phyloP scores from a whole-genome alignment of 805 yeast genomes.

The Grigorovia humatica region DNA sequence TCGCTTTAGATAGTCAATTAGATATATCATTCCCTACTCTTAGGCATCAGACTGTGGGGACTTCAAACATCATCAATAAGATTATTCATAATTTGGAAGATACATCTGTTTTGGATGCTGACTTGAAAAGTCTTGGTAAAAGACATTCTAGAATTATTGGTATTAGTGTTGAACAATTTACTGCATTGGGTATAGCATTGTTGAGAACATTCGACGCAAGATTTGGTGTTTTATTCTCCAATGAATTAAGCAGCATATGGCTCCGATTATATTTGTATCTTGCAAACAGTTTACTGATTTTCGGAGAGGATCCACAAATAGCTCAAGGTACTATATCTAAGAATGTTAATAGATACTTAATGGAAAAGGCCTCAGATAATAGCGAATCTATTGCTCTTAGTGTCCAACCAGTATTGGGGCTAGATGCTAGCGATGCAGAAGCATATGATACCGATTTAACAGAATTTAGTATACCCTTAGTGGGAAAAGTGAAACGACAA shows the following conservation, averaged over 20 bases:
- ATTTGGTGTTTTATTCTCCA: constrained; percentile 40
- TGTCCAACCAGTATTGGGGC: background rate
- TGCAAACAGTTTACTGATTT: constrained; percentile 54
- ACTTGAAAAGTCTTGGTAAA: constrained; percentile 55
- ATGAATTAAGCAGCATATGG: constrained; percentile 62
- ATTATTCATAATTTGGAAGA: constrained; percentile 58
- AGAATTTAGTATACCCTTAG: background rate
- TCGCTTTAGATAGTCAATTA: constrained; percentile 49
- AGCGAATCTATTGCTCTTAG: background rate
- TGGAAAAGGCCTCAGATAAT: background rate
- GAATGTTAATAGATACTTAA: background rate
- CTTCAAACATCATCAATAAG: constrained; percentile 66
- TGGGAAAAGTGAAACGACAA: background rate
- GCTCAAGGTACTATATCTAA: constrained; percentile 1
- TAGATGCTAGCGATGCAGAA: background rate
- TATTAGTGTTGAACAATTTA: constrained; percentile 57
- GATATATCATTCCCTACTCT: constrained; percentile 63
- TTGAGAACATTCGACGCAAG: constrained; percentile 59
- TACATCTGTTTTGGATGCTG: constrained; percentile 45
- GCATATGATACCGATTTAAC: background rate
- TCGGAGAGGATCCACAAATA: constrained; percentile 31
- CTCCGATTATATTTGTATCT: constrained; percentile 56
- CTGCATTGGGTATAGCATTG: constrained; percentile 64
- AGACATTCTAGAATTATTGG: constrained; percentile 68
- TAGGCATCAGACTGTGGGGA: constrained; percentile 67